Conservation (phyloP, 306 rosid genomes). For the Sicyos edulis region DNA sequence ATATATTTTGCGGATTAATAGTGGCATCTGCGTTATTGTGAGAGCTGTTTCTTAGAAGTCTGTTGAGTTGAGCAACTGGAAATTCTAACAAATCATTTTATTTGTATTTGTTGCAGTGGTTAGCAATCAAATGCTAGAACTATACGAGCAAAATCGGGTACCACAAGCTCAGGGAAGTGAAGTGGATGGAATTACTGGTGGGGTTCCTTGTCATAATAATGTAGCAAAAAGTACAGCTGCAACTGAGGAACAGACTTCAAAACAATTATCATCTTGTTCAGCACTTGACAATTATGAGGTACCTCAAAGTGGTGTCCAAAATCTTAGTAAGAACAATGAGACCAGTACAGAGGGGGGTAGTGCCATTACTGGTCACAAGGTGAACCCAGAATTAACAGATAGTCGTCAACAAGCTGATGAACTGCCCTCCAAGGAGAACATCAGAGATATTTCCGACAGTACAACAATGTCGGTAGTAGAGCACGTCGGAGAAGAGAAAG, state of each 20-base stretch:
- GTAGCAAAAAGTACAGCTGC: conserved; percentile 35
- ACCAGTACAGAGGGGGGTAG: conserved; percentile 47
- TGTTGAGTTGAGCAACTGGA: neutral
- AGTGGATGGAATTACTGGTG: conserved; percentile 58
- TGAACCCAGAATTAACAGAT: conserved; percentile 38
- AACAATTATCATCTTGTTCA: conserved; percentile 47
- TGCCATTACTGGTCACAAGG: conserved; percentile 32
- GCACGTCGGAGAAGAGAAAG: conserved; percentile 41
- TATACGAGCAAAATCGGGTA: conserved; percentile 80
- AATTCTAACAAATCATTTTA: neutral
- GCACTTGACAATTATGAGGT: conserved; percentile 44
- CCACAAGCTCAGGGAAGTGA: conserved; percentile 58
- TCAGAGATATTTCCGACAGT: conserved; percentile 36
- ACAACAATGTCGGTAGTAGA: conserved; percentile 33
- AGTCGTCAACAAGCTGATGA: conserved; percentile 41
- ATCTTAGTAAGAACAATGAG: conserved; percentile 52
- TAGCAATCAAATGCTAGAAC: conserved; percentile 97
- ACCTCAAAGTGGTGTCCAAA: conserved; percentile 35
- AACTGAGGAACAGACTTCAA: conserved; percentile 59
- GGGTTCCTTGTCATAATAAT: conserved; percentile 42
- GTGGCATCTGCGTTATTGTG: neutral
- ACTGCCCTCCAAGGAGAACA: conserved; percentile 37
- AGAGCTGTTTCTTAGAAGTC: neutral
- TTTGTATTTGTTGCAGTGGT: conserved; percentile 62
- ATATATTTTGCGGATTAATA: too few relatives aligned